Percentiles rank a stretch among this genome's conserved stretches.
phyloP scores from a whole-genome alignment of 78 protist species.

The Dictyostelium capitatum region DNA sequence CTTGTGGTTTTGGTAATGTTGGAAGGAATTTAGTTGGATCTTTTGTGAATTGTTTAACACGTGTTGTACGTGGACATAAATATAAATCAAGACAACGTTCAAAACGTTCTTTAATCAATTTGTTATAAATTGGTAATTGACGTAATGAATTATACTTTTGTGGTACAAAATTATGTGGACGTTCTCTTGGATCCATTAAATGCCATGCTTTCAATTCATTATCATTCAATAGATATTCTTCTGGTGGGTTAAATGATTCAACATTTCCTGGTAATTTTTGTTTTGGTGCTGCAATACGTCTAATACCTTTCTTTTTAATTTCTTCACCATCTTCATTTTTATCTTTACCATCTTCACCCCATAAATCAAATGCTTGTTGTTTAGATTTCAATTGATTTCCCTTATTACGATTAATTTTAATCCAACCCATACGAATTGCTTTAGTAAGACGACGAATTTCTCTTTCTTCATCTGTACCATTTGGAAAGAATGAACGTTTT shows the following conservation, averaged over 20 bases:
- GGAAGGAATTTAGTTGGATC: slow-evolving; percentile 86
- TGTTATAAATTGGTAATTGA: slow-evolving; percentile 91
- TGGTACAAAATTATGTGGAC: slow-evolving; percentile 88
- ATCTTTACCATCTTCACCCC: slow-evolving; percentile 66
- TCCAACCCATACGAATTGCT: slow-evolving; percentile 74
- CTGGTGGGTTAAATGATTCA: slow-evolving; percentile 98
- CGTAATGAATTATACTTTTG: slow-evolving; percentile 87
- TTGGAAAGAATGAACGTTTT: slow-evolving; percentile 90
- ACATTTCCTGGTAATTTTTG: slow-evolving; percentile 91
- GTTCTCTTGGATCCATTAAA: slow-evolving; percentile 41
- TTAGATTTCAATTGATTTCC: background rate
- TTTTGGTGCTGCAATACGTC: slow-evolving; percentile 76
- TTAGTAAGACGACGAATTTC: slow-evolving; percentile 42
- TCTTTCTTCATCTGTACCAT: slow-evolving; percentile 86
- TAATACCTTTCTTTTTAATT: slow-evolving; percentile 11
- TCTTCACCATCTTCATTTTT: background rate
- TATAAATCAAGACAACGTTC: slow-evolving; percentile 98
- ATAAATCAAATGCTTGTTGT: slow-evolving; percentile 47
- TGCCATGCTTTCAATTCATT: slow-evolving; percentile 87
- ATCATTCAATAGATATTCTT: slow-evolving; percentile 92
- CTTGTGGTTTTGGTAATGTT: slow-evolving; percentile 94
- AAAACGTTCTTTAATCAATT: slow-evolving; percentile 92
- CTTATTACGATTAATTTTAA: slow-evolving; percentile 4
- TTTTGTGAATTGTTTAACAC: slow-evolving; percentile 28
- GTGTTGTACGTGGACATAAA: slow-evolving; percentile 92